These are phyloP conservation scores for Lactifluus echinatus DNA, from an alignment of 768 basidiomycete species.

Conservation along the genomic window DNA sequence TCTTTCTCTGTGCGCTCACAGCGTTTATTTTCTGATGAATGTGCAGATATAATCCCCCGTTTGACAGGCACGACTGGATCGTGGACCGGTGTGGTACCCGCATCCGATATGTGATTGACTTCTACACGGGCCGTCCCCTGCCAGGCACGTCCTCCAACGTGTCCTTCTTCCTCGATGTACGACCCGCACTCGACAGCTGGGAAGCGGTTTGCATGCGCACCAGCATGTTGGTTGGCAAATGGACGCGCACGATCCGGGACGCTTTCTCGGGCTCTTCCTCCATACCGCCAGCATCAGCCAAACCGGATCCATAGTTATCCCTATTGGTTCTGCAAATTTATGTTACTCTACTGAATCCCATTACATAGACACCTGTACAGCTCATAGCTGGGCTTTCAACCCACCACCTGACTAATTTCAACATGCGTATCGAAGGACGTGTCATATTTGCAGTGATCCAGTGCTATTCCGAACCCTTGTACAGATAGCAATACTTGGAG, in stretches of 20 bases:
- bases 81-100: conserved; percentile 87
- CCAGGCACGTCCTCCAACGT: conserved; percentile 43
- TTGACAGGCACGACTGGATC: conserved; percentile 97
- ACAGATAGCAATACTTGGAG: not conserved
- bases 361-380: not conserved
- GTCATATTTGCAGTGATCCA: not conserved
- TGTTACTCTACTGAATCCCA: not conserved
- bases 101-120: conserved; percentile 94
- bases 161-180: conserved; percentile 89
- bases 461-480: not conserved
- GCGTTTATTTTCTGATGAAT: no score
- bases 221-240: conserved; percentile 42
- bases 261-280: conserved; percentile 13
- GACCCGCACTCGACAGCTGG: conserved; percentile 92
- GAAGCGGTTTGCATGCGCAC: conserved; percentile 84
- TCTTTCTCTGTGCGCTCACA: no score
- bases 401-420: not conserved
- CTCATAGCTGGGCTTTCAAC: not conserved
- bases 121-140: conserved; percentile 74
- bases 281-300: conserved; percentile 16
- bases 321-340: no score
- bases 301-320: not conserved
- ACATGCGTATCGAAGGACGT: not conserved
- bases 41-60: conserved; percentile 81
- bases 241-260: conserved; percentile 16